A percentile compares a stretch with the other conserved stretches of the same genome.
phyloP scores from a whole-genome alignment of 176 grass and related monocot species.

The Dendrocalamus sinicus region DNA sequence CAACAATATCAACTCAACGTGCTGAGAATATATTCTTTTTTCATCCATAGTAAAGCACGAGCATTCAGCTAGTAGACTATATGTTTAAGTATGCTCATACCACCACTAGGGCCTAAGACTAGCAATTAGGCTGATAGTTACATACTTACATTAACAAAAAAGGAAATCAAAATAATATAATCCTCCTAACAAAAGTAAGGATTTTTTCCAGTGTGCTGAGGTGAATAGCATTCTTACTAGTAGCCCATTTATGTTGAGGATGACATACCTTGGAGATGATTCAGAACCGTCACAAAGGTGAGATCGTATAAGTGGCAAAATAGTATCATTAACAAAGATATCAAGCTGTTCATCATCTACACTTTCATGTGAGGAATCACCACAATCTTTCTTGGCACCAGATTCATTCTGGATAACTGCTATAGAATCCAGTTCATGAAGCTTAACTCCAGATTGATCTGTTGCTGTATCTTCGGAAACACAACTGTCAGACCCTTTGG shows the following conservation, averaged over 20 bases:
- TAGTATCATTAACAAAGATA: constrained; percentile 56
- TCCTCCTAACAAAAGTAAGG: background rate
- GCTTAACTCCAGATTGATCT: constrained; percentile 39
- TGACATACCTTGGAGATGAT: constrained; percentile 76
- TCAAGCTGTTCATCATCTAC: constrained; percentile 51
- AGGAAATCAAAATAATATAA: constrained; percentile 29
- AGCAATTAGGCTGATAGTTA: constrained; percentile 9
- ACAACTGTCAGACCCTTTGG: constrained; percentile 38
- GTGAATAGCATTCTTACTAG: constrained; percentile 6
- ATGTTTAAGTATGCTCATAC: background rate
- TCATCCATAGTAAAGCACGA: too few species aligned
- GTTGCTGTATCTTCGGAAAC: constrained; percentile 39
- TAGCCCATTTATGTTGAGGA: constrained; percentile 26
- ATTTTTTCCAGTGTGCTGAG: background rate
- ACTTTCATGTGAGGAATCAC: constrained; percentile 46
- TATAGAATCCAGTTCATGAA: constrained; percentile 26
- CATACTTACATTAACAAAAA: background rate
- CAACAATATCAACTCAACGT: too few species aligned
- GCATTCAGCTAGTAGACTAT: background rate
- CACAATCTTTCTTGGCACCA: constrained; percentile 19
- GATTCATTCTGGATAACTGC: constrained; percentile 11
- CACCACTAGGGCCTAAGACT: background rate
- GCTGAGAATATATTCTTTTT: too few species aligned
- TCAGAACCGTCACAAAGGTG: constrained; percentile 72
- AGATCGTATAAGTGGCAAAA: constrained; percentile 78